These are phyloP conservation scores for Pseudonitzschia delicatissima DNA, from an alignment of 108 stramenopile species.

Conservation along the genomic window DNA sequence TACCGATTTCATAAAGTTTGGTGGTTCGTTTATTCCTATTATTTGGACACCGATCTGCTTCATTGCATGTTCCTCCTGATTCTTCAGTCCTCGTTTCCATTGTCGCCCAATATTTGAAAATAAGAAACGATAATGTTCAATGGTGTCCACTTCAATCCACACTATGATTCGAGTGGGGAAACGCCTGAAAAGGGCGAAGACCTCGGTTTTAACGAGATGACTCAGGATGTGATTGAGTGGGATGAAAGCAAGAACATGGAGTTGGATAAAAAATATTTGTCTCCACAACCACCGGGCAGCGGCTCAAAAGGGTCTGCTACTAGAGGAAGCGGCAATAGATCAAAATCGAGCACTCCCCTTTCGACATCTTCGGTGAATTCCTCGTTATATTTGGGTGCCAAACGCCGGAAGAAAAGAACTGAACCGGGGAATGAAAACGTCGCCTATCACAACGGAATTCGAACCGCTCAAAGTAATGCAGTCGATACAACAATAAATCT, in stretches of 20 bases:
- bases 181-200: not conserved
- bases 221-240: slow-evolving; percentile 38
- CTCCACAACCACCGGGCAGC: not conserved
- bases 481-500: not conserved
- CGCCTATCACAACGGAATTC: not conserved
- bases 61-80: no score
- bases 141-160: no score
- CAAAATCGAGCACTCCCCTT: not conserved
- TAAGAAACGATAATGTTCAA: no score
- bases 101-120: no score
- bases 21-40: no score
- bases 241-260: slow-evolving; percentile 31
- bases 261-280: slow-evolving; percentile 1
- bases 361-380: slow-evolving; percentile 4
- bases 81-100: no score
- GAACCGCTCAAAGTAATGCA: not conserved
- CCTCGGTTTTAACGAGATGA: slow-evolving; percentile 18
- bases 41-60: no score
- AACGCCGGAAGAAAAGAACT: not conserved
- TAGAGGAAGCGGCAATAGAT: not conserved
- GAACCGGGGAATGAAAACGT: not conserved
- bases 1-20: no score
- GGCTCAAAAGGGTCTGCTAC: not conserved
- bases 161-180: not conserved
- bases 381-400: not conserved